These are phyloP conservation scores for Pyrenula aspistea DNA, from an alignment of 495 filamentous ascomycete genomes.

Conservation along the genomic window DNA sequence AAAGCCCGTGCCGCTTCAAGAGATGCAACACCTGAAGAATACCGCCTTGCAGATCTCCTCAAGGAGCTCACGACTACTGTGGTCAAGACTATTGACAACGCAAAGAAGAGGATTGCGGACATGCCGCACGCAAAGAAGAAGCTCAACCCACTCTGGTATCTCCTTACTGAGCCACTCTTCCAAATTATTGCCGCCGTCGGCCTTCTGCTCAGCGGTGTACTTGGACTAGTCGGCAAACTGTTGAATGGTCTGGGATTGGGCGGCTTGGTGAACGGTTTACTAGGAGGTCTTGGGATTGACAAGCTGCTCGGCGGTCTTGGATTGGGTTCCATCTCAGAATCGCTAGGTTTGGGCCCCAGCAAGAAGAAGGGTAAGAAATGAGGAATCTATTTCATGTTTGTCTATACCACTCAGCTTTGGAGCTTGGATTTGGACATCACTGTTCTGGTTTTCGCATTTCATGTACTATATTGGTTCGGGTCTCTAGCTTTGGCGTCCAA, in stretches of 20 bases:
- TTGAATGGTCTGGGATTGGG: conserved; percentile 79
- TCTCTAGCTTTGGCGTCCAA: background rate
- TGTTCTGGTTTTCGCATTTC: background rate
- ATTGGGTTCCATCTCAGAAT: conserved; percentile 44
- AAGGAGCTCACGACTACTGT: conserved; percentile 59
- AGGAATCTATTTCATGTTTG: background rate
- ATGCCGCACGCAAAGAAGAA: conserved; percentile 94
- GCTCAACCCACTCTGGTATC: conserved; percentile 76
- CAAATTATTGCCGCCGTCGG: conserved; percentile 91
- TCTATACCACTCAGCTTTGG: background rate
- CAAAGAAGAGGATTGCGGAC: conserved; percentile 72
- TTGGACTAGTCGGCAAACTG: conserved; percentile 69
- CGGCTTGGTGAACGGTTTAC: conserved; percentile 62
- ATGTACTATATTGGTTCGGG: background rate
- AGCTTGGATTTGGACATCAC: background rate
- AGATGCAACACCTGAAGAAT: conserved; percentile 79
- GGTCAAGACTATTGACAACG: conserved; percentile 70
- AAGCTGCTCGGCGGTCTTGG: conserved; percentile 67
- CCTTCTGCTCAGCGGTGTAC: conserved; percentile 67
- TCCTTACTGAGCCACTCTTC: conserved; percentile 74
- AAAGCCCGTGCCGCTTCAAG: conserved; percentile 70
- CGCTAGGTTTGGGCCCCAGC: conserved; percentile 27
- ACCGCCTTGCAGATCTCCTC: conserved; percentile 68
- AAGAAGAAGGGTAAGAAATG: conserved; percentile 24
- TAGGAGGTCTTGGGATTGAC: conserved; percentile 70